These are phyloP conservation scores for Radiomyces spectabilis DNA, from an alignment of 192 early-diverging fungal species.

Conservation along the genomic window DNA sequence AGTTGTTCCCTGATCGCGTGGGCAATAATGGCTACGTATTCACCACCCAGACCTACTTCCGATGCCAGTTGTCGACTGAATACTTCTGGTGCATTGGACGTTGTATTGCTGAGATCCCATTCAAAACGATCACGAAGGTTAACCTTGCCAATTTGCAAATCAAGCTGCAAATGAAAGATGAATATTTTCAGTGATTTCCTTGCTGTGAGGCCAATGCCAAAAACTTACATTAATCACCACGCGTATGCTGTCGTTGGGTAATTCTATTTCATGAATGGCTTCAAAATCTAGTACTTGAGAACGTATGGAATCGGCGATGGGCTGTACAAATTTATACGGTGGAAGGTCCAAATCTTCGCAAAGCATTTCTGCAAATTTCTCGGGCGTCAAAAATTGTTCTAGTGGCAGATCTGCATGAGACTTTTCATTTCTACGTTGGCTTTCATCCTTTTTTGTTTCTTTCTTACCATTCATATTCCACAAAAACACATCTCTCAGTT, in stretches of 20 bases:
- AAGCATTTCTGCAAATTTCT: slow-evolving; percentile 78
- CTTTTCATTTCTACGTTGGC: too few species aligned
- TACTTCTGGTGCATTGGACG: slow-evolving; percentile 53
- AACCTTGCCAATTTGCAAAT: slow-evolving; percentile 75
- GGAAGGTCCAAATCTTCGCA: slow-evolving; percentile 72
- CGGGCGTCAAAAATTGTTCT: slow-evolving; percentile 72
- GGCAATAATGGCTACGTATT: slow-evolving; percentile 70
- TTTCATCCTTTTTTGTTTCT: neutral
- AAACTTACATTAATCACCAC: slow-evolving; percentile 42
- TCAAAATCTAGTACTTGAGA: slow-evolving; percentile 55
- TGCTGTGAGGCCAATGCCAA: too few species aligned
- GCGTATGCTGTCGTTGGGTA: slow-evolving; percentile 34
- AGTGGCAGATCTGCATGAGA: too few species aligned
- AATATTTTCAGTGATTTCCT: neutral
- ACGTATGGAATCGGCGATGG: slow-evolving; percentile 51
- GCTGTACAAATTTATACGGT: slow-evolving; percentile 31
- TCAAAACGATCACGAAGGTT: slow-evolving; percentile 85
- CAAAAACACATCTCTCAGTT: slow-evolving; percentile 80
- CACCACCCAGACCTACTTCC: slow-evolving; percentile 74
- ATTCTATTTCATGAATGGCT: slow-evolving; percentile 36
- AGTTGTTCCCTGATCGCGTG: slow-evolving; percentile 73
- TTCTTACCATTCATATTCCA: slow-evolving; percentile 83
- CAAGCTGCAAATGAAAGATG: slow-evolving; percentile 50
- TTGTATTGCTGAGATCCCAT: slow-evolving; percentile 69
- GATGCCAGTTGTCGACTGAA: slow-evolving; percentile 59